Evolutionary conservation across 2,329 filamentous ascomycete genomes (phyloP), one percentile per base, ranked within the genome.

Genomic region (Claviceps africana): DNA sequence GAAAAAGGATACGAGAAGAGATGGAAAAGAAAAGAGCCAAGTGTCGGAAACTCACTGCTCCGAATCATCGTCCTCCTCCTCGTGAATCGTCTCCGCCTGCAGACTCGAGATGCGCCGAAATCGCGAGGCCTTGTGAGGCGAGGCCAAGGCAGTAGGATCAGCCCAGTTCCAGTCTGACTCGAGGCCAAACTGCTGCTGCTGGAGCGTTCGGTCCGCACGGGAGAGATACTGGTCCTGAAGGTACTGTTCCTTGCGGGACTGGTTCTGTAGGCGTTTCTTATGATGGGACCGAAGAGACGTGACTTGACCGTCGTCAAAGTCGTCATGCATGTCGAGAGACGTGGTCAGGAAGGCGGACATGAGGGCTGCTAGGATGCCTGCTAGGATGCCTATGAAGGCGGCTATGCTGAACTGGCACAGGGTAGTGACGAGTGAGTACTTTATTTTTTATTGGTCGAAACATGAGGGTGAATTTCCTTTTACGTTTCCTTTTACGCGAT

Each of bases 51-150:
- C 4, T 59, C 50, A 64, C 46, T 59, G 50, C 42, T 74, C 75
- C 22, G 74, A 79, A 62, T 85, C 83, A 45, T 45, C 43, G 50
- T 84, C 82, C 62, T 88, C 85, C 63, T 88, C 83, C 64, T 86
- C 85, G 53, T 84, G 74, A 56, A 88, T 88, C 0, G 81, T 85
- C 62, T 85, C 80, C 30, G 76, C 74, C 44, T 85, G 66, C 19
- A 87, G 62, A 1, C 76, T 76, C 49, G 71, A 67, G 4, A 68
- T 67, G 47, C 70, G 66, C 50, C 69, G 67, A 51, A 71, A 65
- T 10, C 70, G 64, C 28, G 47, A 21, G 6, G 21, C 21, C 7
- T 45, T 50, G 19, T 40, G 42, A 13, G 50, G 35, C 28, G 65
- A 62, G n/a, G 64, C 43, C 43, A 31, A 61, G 13, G 64, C 59